These are phyloP conservation scores for Candida wancherniae DNA, from an alignment of 805 yeast species.

Conservation along the genomic window DNA sequence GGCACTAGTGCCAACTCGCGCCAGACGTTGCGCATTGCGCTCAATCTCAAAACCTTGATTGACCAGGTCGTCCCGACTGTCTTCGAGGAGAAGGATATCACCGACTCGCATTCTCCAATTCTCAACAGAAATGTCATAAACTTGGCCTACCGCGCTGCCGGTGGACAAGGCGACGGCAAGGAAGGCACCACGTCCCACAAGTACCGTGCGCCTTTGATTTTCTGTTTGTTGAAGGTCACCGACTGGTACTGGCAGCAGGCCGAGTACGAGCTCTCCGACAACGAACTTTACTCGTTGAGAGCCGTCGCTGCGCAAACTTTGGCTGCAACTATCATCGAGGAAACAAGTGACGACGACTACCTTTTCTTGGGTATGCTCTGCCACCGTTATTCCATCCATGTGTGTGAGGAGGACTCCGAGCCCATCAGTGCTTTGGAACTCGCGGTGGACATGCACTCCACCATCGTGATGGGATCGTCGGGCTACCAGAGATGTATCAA, in stretches of 20 bases:
- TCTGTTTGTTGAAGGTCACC: conserved; percentile 68
- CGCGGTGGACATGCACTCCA: conserved; percentile 81
- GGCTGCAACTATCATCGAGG: conserved; percentile 67
- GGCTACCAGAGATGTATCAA: conserved; percentile 84
- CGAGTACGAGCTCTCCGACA: conserved; percentile 59
- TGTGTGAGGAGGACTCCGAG: conserved; percentile 54
- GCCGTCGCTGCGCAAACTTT: conserved; percentile 68
- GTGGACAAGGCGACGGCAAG: conserved; percentile 64
- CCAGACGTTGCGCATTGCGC: conserved; percentile 63
- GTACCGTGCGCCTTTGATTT: conserved; percentile 65
- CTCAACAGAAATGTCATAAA: conserved; percentile 54
- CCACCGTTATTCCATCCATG: conserved; percentile 63
- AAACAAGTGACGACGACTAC: conserved; percentile 52
- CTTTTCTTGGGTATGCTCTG: conserved; percentile 73
- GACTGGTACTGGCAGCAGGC: conserved; percentile 70
- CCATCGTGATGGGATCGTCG: conserved; percentile 68
- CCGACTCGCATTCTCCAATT: conserved; percentile 54
- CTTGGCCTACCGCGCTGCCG: conserved; percentile 69
- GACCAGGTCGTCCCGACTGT: conserved; percentile 69
- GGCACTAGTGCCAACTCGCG: conserved; percentile 53
- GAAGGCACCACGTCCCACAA: conserved; percentile 51
- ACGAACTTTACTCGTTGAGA: conserved; percentile 55
- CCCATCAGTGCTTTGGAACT: conserved; percentile 78
- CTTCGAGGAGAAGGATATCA: conserved; percentile 46
- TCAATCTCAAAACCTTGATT: conserved; percentile 67